These are phyloP conservation scores for Phialemoniopsis sp. DNA, from an alignment of 2,329 filamentous ascomycete species.

Conservation along the genomic window DNA sequence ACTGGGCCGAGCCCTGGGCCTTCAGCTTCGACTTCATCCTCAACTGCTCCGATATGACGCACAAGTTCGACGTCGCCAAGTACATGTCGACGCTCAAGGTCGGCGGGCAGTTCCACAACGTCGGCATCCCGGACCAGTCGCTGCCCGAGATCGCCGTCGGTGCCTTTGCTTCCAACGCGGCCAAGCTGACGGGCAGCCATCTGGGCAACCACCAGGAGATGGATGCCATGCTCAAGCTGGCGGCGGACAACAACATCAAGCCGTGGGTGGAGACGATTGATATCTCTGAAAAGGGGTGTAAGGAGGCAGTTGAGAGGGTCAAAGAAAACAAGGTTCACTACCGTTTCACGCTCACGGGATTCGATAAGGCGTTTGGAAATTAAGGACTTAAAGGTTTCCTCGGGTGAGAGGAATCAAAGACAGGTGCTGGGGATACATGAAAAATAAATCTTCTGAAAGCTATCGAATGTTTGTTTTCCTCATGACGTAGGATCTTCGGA, in stretches of 20 bases:
- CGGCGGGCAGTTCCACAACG: conserved; percentile 52
- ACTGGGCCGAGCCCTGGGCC: conserved; percentile 53
- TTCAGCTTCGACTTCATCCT: conserved; percentile 47
- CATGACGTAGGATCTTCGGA: no score
- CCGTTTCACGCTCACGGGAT: conserved; percentile 65
- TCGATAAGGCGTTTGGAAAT: conserved; percentile 56
- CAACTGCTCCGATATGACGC: conserved; percentile 42
- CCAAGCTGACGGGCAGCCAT: conserved; percentile 43
- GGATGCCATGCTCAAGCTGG: conserved; percentile 53
- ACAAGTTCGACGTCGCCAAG: conserved; percentile 48
- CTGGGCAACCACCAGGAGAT: conserved; percentile 58
- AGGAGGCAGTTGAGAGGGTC: conserved; percentile 65
- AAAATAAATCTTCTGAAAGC: no score
- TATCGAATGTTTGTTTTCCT: no score
- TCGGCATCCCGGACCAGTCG: conserved; percentile 50
- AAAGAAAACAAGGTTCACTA: conserved; percentile 70
- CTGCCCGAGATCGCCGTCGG: conserved; percentile 35
- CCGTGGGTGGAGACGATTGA: conserved; percentile 6
- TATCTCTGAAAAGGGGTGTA: conserved; percentile 41
- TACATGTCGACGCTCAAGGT: conserved; percentile 49
- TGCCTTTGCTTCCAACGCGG: conserved; percentile 32
- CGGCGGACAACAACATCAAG: conserved; percentile 33
- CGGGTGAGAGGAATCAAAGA: no score
- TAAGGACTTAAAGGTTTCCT: conserved; percentile 4
- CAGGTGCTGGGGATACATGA: no score